Evolutionary conservation across 2,329 filamentous ascomycete species (phyloP), one percentile per base, ranked within the genome.

Genomic region (Daldinia eschscholtzii): DNA sequence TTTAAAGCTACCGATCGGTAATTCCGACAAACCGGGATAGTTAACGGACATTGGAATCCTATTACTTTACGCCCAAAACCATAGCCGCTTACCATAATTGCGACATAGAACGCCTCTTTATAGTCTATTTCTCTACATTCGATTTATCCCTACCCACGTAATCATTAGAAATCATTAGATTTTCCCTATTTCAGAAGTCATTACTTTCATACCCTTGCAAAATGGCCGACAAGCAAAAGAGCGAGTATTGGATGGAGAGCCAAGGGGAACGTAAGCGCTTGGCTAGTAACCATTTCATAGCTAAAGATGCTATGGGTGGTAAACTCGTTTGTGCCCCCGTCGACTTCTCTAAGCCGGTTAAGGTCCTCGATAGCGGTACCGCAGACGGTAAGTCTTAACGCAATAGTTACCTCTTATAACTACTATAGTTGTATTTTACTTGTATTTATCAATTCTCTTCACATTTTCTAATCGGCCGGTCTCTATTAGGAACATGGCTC

Each of bases 221-320:
- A 4, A 52, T 52, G 46, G 46, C 28, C 7, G 46, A 33, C 26
- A 52, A 52, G 23, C 44, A 48, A 33, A 52, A 52, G 26, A 52
- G 46, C 46, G 46, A 52, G 6, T 52, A 52, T 4, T 52, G 26
- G 46, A 52, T 52, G 46, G 46, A 52, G 26, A 52, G 26, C 26
- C 46, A 52, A 6, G 46, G 26, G 15, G 46, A 52, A 15, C 26
- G 46, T 7, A 52, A 33, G 46, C 46, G 26, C 15, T 13, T 52
- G 15, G 46, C 46, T 33, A n/a, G 46, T 33, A 52, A 52, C 46
- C 46, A 52, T 33, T 52, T 30, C 26, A 52, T 52, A 52, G 46
- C 46, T 9, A 52, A 52, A 52, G 46, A 52, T 30, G 46, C 46
- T 30, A 52, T 52, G 46, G 26, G 26, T 52, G 26, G 46, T 52